Evolutionary conservation across 352 stramenopile genomes (phyloP).

Genomic region (Pythium phragmiticola): DNA sequence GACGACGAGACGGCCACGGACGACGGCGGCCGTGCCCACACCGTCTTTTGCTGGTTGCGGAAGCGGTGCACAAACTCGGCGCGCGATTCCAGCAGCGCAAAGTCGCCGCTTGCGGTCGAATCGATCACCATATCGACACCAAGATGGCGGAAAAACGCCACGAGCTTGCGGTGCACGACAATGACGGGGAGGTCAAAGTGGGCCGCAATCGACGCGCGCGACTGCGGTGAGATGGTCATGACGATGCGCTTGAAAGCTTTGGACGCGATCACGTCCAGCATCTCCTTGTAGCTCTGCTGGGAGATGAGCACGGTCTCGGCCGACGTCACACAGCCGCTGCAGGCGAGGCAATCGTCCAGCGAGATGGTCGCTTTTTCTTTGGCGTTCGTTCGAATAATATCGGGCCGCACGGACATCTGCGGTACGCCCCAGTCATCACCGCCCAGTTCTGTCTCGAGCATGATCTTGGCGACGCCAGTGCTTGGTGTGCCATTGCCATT

Average conservation of each 20-base stretch:
- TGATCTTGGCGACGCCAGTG: constrained; percentile 63
- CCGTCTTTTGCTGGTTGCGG: constrained; percentile 73
- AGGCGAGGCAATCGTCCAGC: constrained; percentile 96
- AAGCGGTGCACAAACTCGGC: constrained; percentile 89
- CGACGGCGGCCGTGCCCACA: constrained; percentile 61
- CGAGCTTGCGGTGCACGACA: constrained; percentile 69
- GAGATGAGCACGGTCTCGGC: constrained; percentile 98
- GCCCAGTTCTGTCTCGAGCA: constrained; percentile 72
- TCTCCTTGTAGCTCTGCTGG: constrained; percentile 91
- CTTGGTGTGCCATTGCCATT: not conserved
- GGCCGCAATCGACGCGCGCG: constrained; percentile 79
- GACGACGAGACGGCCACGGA: constrained; percentile 66
- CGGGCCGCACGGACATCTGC: constrained; percentile 42
- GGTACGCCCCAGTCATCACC: constrained; percentile 51
- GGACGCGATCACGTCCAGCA: constrained; percentile 62
- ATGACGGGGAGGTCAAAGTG: constrained; percentile 73
- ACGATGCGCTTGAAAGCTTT: constrained; percentile 64
- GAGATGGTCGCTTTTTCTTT: constrained; percentile 92
- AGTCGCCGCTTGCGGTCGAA: constrained; percentile 89
- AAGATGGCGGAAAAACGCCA: constrained; percentile 73
- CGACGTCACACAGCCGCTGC: constrained; percentile 97
- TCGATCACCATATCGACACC: constrained; percentile 92
- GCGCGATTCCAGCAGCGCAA: constrained; percentile 92
- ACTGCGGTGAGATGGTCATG: constrained; percentile 89
- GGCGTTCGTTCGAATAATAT: constrained; percentile 75